Percentiles rank a stretch among this genome's conserved stretches.
Conservation (phyloP, 441 rosid species). For the Oxalis stricta region DNA sequence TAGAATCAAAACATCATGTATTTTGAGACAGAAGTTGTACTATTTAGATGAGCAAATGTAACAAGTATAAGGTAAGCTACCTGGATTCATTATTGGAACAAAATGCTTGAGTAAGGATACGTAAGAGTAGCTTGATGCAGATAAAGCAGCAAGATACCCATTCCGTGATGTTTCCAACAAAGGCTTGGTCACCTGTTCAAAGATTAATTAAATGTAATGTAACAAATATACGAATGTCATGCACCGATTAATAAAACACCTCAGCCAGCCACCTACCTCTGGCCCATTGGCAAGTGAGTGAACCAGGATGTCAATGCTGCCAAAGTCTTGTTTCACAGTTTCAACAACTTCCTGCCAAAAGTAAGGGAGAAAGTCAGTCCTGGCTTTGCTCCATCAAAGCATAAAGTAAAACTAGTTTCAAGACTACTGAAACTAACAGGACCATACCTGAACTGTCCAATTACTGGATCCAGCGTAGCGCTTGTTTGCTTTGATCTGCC, state of each 20-base stretch:
- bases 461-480: constrained; percentile 76
- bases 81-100: constrained; percentile 91
- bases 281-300: constrained; percentile 99
- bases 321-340: constrained; percentile 74
- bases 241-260: background rate
- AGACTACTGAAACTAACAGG: background rate
- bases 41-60: background rate
- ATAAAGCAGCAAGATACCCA: constrained; percentile 86
- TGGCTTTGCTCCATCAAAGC: background rate
- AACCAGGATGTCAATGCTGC: constrained; percentile 85
- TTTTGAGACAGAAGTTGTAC: background rate
- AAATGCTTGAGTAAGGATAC: constrained; percentile 77
- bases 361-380: background rate
- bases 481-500: constrained; percentile 68
- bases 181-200: constrained; percentile 58
- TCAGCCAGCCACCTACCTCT: constrained; percentile 37
- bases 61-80: constrained; percentile 26
- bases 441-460: constrained; percentile 83
- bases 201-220: background rate
- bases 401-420: too few relatives aligned
- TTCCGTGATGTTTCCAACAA: constrained; percentile 84
- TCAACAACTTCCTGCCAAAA: constrained; percentile 67
- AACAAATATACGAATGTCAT: background rate
- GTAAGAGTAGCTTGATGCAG: constrained; percentile 88
- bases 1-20: too few relatives aligned